Evolutionary conservation across 106 monocot genomes (phyloP).

Genomic region (Dendrobium chrysotoxum): DNA sequence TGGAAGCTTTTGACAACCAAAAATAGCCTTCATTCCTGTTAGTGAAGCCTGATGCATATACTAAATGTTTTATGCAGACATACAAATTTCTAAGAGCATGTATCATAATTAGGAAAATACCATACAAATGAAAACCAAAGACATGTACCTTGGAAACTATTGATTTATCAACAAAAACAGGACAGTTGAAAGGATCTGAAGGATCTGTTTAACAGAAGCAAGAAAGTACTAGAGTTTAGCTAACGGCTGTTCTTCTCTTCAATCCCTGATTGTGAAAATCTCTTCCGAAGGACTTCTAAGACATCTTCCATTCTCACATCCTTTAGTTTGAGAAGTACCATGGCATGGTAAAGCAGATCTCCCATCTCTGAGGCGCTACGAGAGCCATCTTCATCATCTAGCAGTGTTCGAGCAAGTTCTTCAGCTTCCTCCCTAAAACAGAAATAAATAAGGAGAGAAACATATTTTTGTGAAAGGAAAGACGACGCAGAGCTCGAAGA

Average conservation of each 20-base stretch:
- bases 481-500: neutral
- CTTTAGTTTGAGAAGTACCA: slow-evolving; percentile 71
- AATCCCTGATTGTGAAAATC: slow-evolving; percentile 77
- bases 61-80: too few species aligned
- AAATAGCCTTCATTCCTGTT: too few species aligned
- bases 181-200: too few species aligned
- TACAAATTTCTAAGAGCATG: too few species aligned
- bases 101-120: too few species aligned
- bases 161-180: too few species aligned
- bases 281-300: slow-evolving; percentile 53
- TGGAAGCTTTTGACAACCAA: too few species aligned
- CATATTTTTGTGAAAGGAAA: neutral
- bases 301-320: slow-evolving; percentile 73
- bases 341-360: slow-evolving; percentile 84
- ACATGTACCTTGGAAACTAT: too few species aligned
- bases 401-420: slow-evolving; percentile 67
- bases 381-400: slow-evolving; percentile 53
- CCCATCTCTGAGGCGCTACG: slow-evolving; percentile 76
- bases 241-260: slow-evolving; percentile 70
- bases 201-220: neutral
- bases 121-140: too few species aligned
- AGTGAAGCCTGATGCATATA: too few species aligned
- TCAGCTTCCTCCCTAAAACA: slow-evolving; percentile 73
- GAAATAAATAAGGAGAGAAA: neutral
- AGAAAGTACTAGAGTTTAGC: neutral